Evolutionary conservation across 2,329 filamentous ascomycete genomes (phyloP), one percentile per base, ranked within the genome.

Genomic region (Aspergillus pseudoviridinutans): DNA sequence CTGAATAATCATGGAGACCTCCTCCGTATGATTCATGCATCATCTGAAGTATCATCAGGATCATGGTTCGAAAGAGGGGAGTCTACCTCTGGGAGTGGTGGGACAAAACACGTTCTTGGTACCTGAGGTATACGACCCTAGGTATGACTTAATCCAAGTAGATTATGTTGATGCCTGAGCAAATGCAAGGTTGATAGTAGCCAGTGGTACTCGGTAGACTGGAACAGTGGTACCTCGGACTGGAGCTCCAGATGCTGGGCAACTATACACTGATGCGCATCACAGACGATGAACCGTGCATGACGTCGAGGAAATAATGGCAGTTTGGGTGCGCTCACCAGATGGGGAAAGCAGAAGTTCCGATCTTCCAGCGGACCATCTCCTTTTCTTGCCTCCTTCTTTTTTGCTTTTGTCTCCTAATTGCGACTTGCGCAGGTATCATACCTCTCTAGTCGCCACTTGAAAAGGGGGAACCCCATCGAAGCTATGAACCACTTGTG

Each of bases 201-300:
- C 14, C 32, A 38, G 12, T 35, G 12, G 32, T 35, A 35, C 32
- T 35, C 32, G 4, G 12, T 35, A 17, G 32, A 35, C 32, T 14
- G 14, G 14, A 17, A 17, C 12, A 17, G 5, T 17, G 32, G 32
- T 35, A 35, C 14, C 9, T 35, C 14, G 17, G 32, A 14, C 7
- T 38, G 3, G 32, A 38, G 14, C 14, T 17, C 32, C 14, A 38
- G 32, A 17, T 38, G 14, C 14, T 5, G 14, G 29, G 14, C 42
- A 20, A 20, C 8, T 17, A 44, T 22, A 44, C 22, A 22, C 41
- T 44, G 41, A 24, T 46, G 20, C 12, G 32, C 14, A 46, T 46
- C 42, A 14, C 42, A 20, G 42, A 46, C 46, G 59, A 65, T 62
- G 60, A 59, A 62, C 60, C 54, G 60, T 60, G 56, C 62, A 65